phyloP scores from a whole-genome alignment of 1,139 yeast species.

The Sugiyamaella novakii region DNA sequence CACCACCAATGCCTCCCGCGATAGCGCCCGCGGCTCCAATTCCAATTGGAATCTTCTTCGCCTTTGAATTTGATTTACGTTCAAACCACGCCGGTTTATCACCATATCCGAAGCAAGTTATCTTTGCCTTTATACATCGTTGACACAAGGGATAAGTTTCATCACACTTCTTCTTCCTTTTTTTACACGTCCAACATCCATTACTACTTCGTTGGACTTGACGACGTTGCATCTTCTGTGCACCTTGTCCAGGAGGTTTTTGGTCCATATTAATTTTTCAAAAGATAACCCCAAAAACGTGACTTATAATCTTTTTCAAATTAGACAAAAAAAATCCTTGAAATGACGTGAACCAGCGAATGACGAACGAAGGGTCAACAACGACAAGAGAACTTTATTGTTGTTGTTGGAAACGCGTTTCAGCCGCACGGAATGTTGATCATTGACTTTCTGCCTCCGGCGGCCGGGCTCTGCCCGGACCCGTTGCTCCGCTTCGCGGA shows the following conservation, averaged over 20 bases:
- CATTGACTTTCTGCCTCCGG: too few species aligned
- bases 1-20: slow-evolving; percentile 3
- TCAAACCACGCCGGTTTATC: slow-evolving; percentile 26
- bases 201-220: slow-evolving; percentile 25
- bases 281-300: too few species aligned
- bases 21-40: slow-evolving; percentile 17
- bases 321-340: too few species aligned
- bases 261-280: not conserved
- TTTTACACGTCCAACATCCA: slow-evolving; percentile 62
- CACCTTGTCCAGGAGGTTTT: slow-evolving; percentile 3
- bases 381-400: too few species aligned
- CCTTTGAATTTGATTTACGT: slow-evolving; percentile 23
- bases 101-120: slow-evolving; percentile 45
- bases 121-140: slow-evolving; percentile 36
- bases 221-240: slow-evolving; percentile 10
- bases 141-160: slow-evolving; percentile 59
- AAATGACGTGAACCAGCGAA: too few species aligned
- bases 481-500: too few species aligned
- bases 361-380: too few species aligned
- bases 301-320: too few species aligned
- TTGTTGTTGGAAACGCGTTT: too few species aligned
- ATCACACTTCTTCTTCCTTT: slow-evolving; percentile 81
- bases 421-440: too few species aligned
- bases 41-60: slow-evolving; percentile 8
- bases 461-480: too few species aligned